Base-by-base conservation (phyloP, 2,329 filamentous ascomycete genomes). In the Coccinonectria pachysandricola region DNA sequence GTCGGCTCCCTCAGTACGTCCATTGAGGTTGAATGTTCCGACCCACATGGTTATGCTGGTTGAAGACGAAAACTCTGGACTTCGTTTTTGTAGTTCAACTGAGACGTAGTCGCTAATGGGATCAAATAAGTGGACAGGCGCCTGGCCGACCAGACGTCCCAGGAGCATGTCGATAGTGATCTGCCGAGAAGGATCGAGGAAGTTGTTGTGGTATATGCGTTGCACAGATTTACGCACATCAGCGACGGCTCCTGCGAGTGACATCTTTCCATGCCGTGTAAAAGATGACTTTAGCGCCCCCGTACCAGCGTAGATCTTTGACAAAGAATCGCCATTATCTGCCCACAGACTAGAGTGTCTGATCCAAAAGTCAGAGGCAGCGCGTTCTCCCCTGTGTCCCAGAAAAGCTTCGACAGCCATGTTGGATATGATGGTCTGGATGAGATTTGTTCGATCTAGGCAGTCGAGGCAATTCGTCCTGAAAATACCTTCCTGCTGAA, bases 401-500 rank as follows among this genome's bases (percentile, higher is more conserved):
- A 98, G 60, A 43, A 96, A 96, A 1, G 78, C 65, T 50, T 94
- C 85, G 12, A 95, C 65, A 1, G 86, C 85, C 80, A 95, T 87
- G 45, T 86, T 81, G 31, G 87, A 95, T 43, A 98, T 82, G 39
- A 96, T 83, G 1, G 87, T 93, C 57, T 98, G 91, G 15, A 98
- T 85, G 15, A 96, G 64, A 49, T 98, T 98, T 6, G 91, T 98
- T 32, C 91, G 75, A 52, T 98, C 91, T 21, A 98, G 63, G 50
- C 91, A 98, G 53, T 98, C 91, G 14, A 98, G 65, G 51, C 91
- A 98, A 46, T 98, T 98, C 4, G 87, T 94, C 35, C 88, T 72
- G 53, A 96, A 96, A 5, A 93, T 73, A n/a, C 91, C 88, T 50
- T 93, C 84, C 55, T 98, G 91, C 49, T 93, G 85, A 26, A 95